Percentiles rank a stretch among this genome's conserved stretches.
phyloP scores from a whole-genome alignment of 2,329 filamentous ascomycete genomes.

The Pezicula carpinea region DNA sequence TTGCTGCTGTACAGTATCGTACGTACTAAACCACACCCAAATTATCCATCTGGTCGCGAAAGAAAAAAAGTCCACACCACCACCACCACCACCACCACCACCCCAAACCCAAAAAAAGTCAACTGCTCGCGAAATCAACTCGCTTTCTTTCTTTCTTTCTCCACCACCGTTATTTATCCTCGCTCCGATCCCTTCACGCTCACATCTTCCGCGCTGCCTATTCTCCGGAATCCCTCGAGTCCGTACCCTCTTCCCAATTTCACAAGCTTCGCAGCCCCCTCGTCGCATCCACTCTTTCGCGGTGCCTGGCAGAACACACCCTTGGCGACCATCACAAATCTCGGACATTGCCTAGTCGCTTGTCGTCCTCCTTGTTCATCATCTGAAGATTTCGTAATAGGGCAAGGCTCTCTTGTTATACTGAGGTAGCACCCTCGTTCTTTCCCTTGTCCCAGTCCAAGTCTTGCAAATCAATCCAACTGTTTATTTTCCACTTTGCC shows the following conservation, averaged over 20 bases:
- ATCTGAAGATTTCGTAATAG: constrained; percentile 23
- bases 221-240: constrained; percentile 16
- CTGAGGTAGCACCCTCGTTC: constrained; percentile 28
- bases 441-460: constrained; percentile 23
- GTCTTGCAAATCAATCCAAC: not conserved
- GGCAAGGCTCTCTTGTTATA: constrained; percentile 26
- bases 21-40: constrained; percentile 4
- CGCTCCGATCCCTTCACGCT: constrained; percentile 24
- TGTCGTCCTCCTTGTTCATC: constrained; percentile 14
- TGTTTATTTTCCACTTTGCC: constrained; percentile 6
- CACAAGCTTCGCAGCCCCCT: constrained; percentile 19
- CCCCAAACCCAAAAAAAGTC: constrained; percentile 4
- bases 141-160: constrained; percentile 5
- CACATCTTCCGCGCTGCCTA: constrained; percentile 14
- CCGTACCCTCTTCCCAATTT: constrained; percentile 11
- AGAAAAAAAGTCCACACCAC: constrained; percentile 1
- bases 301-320: constrained; percentile 15
- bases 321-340: constrained; percentile 20
- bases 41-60: constrained; percentile 4
- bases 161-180: constrained; percentile 18
- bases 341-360: constrained; percentile 28
- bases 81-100: constrained; percentile 11
- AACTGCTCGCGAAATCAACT: not conserved
- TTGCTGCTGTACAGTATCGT: too few relatives aligned
- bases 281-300: constrained; percentile 25